These are phyloP conservation scores for Tetracentron sinense DNA, from an alignment of 164 flowering plant species.

Conservation along the genomic window DNA sequence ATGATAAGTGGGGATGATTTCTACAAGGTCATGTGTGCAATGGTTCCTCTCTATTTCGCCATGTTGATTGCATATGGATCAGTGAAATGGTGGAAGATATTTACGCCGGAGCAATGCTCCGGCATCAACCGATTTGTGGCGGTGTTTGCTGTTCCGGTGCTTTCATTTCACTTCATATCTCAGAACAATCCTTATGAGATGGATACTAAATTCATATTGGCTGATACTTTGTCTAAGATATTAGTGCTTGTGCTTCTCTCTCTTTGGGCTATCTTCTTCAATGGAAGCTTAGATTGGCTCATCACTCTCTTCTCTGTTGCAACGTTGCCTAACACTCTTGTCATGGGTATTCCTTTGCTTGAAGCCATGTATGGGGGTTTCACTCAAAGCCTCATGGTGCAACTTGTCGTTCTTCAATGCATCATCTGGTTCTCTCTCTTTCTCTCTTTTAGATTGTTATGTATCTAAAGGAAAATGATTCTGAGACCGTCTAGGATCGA, in stretches of 20 bases:
- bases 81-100: slow-evolving; percentile 57
- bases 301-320: slow-evolving; percentile 54
- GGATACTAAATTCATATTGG: slow-evolving; percentile 48
- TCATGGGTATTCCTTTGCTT: slow-evolving; percentile 63
- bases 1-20: slow-evolving; percentile 48
- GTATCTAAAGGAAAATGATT: too few relatives aligned
- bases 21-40: slow-evolving; percentile 57
- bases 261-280: slow-evolving; percentile 27
- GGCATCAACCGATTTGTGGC: slow-evolving; percentile 62
- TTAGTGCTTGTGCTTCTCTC: slow-evolving; percentile 36
- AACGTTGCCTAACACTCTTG: slow-evolving; percentile 54
- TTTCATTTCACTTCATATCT: slow-evolving; percentile 59
- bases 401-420: slow-evolving; percentile 60
- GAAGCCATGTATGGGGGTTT: slow-evolving; percentile 52
- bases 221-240: slow-evolving; percentile 45
- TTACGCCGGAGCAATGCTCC: slow-evolving; percentile 52
- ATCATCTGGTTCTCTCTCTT: slow-evolving; percentile 41
- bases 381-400: slow-evolving; percentile 55
- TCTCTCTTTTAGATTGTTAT: not conserved
- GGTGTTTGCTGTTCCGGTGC: slow-evolving; percentile 52
- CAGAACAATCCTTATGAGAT: slow-evolving; percentile 54
- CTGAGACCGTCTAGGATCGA: too few relatives aligned
- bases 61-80: slow-evolving; percentile 50
- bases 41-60: slow-evolving; percentile 56
- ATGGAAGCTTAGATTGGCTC: slow-evolving; percentile 40